A percentile compares a stretch with the other conserved stretches of the same genome.
phyloP scores from a whole-genome alignment of 331 rosid genomes.

The Spiraea crenata region DNA sequence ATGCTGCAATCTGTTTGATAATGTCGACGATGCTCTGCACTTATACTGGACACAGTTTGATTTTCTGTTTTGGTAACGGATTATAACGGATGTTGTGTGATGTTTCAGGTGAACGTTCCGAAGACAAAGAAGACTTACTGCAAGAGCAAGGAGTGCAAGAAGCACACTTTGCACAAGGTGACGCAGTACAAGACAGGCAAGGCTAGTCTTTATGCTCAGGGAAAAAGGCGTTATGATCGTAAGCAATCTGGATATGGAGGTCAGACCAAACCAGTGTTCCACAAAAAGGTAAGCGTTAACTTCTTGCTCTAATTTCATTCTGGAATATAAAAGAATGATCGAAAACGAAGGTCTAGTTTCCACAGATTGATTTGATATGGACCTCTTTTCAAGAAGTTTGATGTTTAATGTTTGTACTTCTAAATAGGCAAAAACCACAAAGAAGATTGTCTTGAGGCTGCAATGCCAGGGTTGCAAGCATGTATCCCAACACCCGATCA shows the following conservation, averaged over 20 bases:
- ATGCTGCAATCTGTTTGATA: not conserved
- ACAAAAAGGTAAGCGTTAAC: slow-evolving; percentile 54
- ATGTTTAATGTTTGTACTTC: not conserved
- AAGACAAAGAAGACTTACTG: slow-evolving; percentile 93
- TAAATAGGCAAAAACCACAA: slow-evolving; percentile 76
- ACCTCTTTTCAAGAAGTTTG: not conserved
- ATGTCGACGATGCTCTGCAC: no score
- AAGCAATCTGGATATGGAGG: slow-evolving; percentile 92
- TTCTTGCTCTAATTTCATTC: not conserved
- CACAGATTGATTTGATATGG: not conserved
- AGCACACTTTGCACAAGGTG: slow-evolving; percentile 86
- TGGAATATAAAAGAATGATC: not conserved
- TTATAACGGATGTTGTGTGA: not conserved
- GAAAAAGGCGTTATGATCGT: slow-evolving; percentile 89
- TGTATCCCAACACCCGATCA: slow-evolving; percentile 73
- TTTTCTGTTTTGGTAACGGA: not conserved
- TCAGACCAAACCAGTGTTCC: slow-evolving; percentile 87
- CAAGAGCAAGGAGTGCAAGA: slow-evolving; percentile 86
- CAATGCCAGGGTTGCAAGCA: slow-evolving; percentile 89
- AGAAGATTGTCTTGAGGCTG: slow-evolving; percentile 78
- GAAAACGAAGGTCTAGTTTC: not conserved
- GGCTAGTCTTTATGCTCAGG: slow-evolving; percentile 82
- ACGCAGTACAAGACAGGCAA: slow-evolving; percentile 88
- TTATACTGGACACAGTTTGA: not conserved
- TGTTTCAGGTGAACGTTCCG: slow-evolving; percentile 81